Base-by-base conservation (phyloP, 192 early-diverging fungal genomes). In the Podochytrium sp. region DNA sequence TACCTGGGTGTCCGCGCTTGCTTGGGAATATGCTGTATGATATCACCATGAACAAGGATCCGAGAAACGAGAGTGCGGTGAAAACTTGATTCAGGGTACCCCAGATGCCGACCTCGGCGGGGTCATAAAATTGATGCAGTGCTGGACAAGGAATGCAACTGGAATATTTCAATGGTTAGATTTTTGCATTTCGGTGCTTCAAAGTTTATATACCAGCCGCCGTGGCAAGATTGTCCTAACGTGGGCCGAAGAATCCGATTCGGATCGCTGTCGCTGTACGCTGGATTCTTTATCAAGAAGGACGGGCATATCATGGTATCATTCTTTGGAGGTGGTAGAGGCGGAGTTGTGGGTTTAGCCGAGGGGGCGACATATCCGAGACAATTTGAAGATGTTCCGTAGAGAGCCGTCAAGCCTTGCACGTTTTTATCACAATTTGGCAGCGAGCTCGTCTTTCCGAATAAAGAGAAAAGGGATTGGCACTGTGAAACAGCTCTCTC, bases 141-240 rank as follows among this genome's bases (percentile, higher is more conserved):
- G 23, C 41, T 18, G 63, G 63, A 29, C 63, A 65, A 23, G 63
- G 63, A 30, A 65, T 42, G 33, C 63, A 65, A 47, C 63, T 34
- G 18, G 63, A n/a, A 2, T 20, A 6, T 47, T 38, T n/a, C 1
- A 25, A 29, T 30, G 38, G 12, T 16, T 14, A 38, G 34, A n/a
- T n/a, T n/a, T n/a, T n/a, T n/a, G n/a, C n/a, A n/a, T n/a, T n/a
- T n/a, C n/a, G n/a, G n/a, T n/a, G n/a, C n/a, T n/a, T n/a, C n/a
- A 3, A 10, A 61, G 23, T 61, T 10, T 27, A 55, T 6, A 55
- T 7, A 55, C 52, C 52, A 55, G 7, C 23, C 23, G 5, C 52
- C 52, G 30, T 55, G 20, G 30, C 52, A 55, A 7, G 7, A 20
- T 20, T 20, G 7, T 47, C 43, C 43, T 20, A 47, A 47, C 10